Evolutionary conservation across 2,329 filamentous ascomycete genomes (phyloP).

Genomic region (Claviceps sp.): DNA sequence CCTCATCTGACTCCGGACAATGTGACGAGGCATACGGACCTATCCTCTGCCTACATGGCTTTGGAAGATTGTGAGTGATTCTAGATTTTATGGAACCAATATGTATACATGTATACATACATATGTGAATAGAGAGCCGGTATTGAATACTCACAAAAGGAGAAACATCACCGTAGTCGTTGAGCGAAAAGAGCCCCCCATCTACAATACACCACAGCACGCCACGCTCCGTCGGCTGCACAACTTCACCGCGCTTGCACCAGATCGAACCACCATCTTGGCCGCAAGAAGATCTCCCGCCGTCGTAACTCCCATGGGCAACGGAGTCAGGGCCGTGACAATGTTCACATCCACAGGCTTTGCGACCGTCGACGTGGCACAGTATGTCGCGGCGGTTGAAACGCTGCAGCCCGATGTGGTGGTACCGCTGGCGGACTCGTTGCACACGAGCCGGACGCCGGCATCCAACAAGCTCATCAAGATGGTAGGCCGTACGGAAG

Average conservation of each 20-base stretch:
- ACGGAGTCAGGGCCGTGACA: constrained; percentile 57
- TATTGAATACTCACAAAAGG: background rate
- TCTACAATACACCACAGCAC: constrained; percentile 28
- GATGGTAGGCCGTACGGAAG: constrained; percentile 76
- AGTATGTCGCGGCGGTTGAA: constrained; percentile 53
- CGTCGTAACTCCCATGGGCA: constrained; percentile 55
- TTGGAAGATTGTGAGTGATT: constrained; percentile 75
- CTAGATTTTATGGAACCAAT: no score
- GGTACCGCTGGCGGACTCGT: constrained; percentile 63
- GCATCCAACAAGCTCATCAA: constrained; percentile 62
- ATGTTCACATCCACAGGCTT: constrained; percentile 84
- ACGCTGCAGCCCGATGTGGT: constrained; percentile 68
- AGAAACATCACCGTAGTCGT: constrained; percentile 29
- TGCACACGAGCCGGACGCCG: constrained; percentile 33
- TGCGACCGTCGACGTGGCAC: constrained; percentile 50
- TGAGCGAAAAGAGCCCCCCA: constrained; percentile 37
- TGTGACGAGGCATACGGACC: constrained; percentile 47
- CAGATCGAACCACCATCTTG: constrained; percentile 54
- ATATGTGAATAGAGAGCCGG: no score
- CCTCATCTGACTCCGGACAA: constrained; percentile 87
- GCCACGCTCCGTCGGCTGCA: constrained; percentile 45
- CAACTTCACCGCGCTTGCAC: constrained; percentile 60
- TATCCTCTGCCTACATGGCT: constrained; percentile 64
- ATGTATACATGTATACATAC: no score
- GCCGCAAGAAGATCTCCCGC: constrained; percentile 67